Base-by-base conservation (phyloP, 495 filamentous ascomycete genomes). In the Entonaema liquescens region DNA sequence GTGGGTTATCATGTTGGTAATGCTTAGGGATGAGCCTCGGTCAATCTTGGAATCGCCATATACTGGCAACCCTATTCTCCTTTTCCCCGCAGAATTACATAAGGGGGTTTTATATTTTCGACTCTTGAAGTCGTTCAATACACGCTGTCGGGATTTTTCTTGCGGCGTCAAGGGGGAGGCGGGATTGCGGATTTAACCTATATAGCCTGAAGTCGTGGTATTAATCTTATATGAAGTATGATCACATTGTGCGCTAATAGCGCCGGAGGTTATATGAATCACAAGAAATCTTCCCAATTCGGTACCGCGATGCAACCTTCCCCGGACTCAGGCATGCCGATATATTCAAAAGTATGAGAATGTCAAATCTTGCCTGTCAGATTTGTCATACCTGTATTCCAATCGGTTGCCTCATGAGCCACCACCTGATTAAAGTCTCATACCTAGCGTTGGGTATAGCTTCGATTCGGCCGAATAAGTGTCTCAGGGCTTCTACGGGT, bases 181-280 rank as follows among this genome's bases (percentile, higher is more conserved):
- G 68, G 53, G 21, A 63, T 49, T 19, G 35, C 44, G 35, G 29
- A 59, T 71, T 71, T 67, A 67, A 38, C 69, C 69, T 49, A 59
- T 67, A 71, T 67, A 72, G 69, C 63, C 69, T 72, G 59, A 67
- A 67, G 64, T 23, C n/a, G 54, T 64, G 58, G 40, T 55, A 67
- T 67, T 67, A 56, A 72, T 42, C n/a, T 3, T 64, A 64, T 53
- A 64, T 72, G 47, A 67, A 11, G 42, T 49, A 67, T 64, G 69
- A 67, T 59, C 54, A 67, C 63, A 72, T 64, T 55, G 47, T 59
- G 58, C 69, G 53, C 68, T 42, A 65, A 53, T 61, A 66, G 15
- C 23, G 36, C 69, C 59, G 63, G 59, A 7, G 1, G n/a, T 26
- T n/a, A 13, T 38, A 52, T 50, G 26, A 59, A 47, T 35, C 35